Conservation (phyloP, 345 rosid genomes). For the Citrus cavaleriei region DNA sequence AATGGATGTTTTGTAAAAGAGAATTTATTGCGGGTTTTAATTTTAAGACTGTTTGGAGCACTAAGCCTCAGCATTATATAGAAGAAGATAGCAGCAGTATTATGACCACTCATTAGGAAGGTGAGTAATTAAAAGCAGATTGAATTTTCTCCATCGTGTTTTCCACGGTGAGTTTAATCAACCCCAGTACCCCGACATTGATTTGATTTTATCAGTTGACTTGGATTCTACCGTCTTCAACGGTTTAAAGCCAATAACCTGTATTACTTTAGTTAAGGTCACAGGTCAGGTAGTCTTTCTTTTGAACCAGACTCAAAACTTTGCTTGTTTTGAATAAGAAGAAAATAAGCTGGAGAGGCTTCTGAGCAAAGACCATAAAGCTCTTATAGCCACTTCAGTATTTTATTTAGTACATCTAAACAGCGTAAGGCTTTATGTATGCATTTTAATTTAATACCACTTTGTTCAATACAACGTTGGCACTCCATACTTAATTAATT, state of each 20-base stretch:
- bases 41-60: background rate
- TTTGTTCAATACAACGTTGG: too few relatives aligned
- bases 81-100: background rate
- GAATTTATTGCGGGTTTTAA: background rate
- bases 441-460: too few relatives aligned
- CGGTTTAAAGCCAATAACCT: background rate
- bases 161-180: background rate
- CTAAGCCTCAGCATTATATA: background rate
- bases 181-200: background rate
- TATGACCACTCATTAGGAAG: background rate
- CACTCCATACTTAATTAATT: too few relatives aligned
- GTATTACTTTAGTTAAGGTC: background rate
- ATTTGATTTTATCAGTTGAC: background rate
- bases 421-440: too few relatives aligned
- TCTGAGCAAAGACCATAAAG: conserved; percentile 32
- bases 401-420: background rate
- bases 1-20: background rate
- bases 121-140: background rate
- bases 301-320: background rate
- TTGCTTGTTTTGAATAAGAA: conserved; percentile 40
- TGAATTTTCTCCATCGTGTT: conserved; percentile 1
- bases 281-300: background rate
- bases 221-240: background rate
- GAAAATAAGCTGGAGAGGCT: conserved; percentile 30
- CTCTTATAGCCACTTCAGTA: background rate